Base-by-base conservation (phyloP, 1,284 basidiomycete genomes). In the Entoloma clypeatum region DNA sequence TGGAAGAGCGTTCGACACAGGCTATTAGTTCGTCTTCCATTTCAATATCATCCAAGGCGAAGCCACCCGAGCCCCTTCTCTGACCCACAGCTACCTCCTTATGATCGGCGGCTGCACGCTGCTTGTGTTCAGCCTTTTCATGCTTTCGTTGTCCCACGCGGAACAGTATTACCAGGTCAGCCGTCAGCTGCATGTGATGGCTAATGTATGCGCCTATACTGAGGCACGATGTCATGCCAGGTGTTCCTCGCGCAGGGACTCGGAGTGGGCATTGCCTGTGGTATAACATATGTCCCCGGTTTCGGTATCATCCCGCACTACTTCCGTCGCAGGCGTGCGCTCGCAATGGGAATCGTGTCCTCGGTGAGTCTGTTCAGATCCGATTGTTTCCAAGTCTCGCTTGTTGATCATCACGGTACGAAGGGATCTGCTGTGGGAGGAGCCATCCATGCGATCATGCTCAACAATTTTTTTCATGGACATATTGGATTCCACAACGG, bases 371-470 rank as follows among this genome's bases (percentile, higher is more conserved):
- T n/a, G 22, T 9, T 11, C 14, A 1, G 16, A 28, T 16, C 1
- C 25, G 13, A 13, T 28, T 11, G 10, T 18, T 4, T 16, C 11
- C 14, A 10, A 4, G 27, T 26, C 4, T 26, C 11, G 21, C 24
- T 35, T 19, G 13, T 9, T n/a, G n/a, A 17, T 33, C 9, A 22
- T 25, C 13, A 17, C 17, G 21, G 23, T 9, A 9, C 11, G 10
- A 32, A 67, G 63, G 65, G 62, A 5, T 66, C 65, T 37, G 65
- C 63, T 6, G 45, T 70, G 10, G 71, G 71, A 5, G 71, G 70
- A 4, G 62, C 71, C 27, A 47, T 76, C 19, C 70, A 74, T 43
- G 70, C 74, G 2, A 71, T 77, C 45, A 70, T 76, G 63, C 66
- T 77, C 10, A 74, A 76, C 48, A 53, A 59, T 27, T 62, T 69